phyloP scores from a whole-genome alignment of 331 rosid species.

The Arachis monticola region DNA sequence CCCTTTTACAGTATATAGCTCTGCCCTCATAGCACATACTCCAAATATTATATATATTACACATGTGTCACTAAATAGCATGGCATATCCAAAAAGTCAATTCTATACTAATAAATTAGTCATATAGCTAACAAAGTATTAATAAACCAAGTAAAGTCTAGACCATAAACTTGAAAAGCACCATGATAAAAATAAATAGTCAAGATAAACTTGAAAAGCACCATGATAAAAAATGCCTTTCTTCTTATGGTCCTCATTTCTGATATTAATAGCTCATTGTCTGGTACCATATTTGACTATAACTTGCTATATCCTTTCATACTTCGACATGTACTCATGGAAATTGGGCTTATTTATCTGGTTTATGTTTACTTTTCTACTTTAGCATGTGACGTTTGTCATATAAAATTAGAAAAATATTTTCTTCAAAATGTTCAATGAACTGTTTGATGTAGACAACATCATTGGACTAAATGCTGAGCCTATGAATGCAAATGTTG shows the following conservation, averaged over 20 bases:
- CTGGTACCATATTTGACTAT: conserved; percentile 6
- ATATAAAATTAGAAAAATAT: background rate
- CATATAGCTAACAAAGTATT: too few species aligned
- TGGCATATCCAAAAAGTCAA: too few species aligned
- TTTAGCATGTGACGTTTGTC: background rate
- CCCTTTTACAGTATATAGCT: too few species aligned
- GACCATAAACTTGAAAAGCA: too few species aligned
- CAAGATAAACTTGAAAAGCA: too few species aligned
- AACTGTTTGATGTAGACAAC: conserved; percentile 10
- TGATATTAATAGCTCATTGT: conserved; percentile 24
- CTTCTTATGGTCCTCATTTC: conserved; percentile 54
- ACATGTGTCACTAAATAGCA: too few species aligned
- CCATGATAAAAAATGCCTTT: conserved; percentile 41
- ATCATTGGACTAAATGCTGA: background rate
- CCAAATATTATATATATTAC: too few species aligned
- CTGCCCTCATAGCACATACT: too few species aligned
- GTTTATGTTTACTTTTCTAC: background rate
- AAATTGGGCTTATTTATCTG: conserved; percentile 10
- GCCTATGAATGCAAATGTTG: background rate
- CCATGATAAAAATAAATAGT: too few species aligned
- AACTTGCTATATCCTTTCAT: conserved; percentile 1
- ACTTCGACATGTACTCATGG: background rate
- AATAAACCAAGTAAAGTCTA: too few species aligned
- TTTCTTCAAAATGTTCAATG: background rate
- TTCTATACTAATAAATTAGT: too few species aligned